Evolutionary conservation across 192 early-diverging fungal genomes (phyloP), one percentile per base, ranked within the genome.

Genomic region (Entomortierella chlamydospora): DNA sequence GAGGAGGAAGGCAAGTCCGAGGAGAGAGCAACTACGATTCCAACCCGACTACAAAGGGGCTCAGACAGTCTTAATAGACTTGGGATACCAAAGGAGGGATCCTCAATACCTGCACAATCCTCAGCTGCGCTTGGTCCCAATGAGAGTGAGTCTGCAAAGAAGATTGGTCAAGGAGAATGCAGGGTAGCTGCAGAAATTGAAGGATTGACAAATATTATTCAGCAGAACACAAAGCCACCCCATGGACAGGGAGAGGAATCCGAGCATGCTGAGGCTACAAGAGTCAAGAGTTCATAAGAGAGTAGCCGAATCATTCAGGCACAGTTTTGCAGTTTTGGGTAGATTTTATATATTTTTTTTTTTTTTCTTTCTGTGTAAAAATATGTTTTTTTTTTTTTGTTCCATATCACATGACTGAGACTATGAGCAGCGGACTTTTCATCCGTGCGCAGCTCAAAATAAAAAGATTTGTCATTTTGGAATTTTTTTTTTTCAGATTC

Each of bases 201-300:
- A 6, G 33, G 17, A 37, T 57, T 31, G 33, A 34, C 56, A 1
- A 57, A 57, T 57, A 30, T 34, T 9, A 57, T 57, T 37, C 56
- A 57, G 33, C 56, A 57, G 23, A 57, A 57, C 20, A 57, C 56
- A 1, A 57, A 57, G 33, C 56, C 29, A 34, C 56, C 56, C 18
- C 31, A 37, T 57, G 56, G 56, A 7, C 56, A 57, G 10, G 30
- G 23, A 4, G 56, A 57, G 47, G 47, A 17, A 50, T 4, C 4
- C 18, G 47, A 50, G 15, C 47, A 50, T 37, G 34, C 10, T 29
- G 28, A 25, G 4, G 28, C n/a, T 10, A 23, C 4, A 54, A 28
- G 7, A 26, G 28, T 5, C 15, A 23, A 3, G n/a, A 54, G 23
- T 29, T 25, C 23, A 54, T 54, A 30, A 26, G 15, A 4, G 15